Conservation (phyloP, 2,329 filamentous ascomycete genomes). For the Colletotrichum sansevieriae region DNA sequence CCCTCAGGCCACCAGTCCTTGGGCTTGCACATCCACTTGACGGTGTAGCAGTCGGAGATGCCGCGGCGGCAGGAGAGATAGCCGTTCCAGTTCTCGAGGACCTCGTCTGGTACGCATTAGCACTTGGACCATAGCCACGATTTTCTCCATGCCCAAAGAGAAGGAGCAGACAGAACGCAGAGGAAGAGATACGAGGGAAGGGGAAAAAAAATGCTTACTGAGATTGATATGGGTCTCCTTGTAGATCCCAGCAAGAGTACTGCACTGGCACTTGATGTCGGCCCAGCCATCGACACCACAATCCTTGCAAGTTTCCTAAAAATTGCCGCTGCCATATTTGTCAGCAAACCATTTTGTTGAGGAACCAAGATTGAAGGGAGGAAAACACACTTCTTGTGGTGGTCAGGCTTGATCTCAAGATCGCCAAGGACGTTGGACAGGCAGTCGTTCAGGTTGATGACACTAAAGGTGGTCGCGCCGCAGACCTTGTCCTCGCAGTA, state of each 20-base stretch:
- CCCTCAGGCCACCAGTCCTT: conserved; percentile 33
- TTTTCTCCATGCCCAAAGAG: too few species aligned
- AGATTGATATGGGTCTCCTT: conserved; percentile 27
- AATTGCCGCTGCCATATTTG: not conserved
- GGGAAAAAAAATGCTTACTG: not conserved
- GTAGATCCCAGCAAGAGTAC: conserved; percentile 3
- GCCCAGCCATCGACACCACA: conserved; percentile 10
- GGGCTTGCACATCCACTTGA: conserved; percentile 24
- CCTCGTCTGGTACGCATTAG: not conserved
- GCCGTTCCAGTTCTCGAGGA: conserved; percentile 35
- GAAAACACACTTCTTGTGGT: not conserved
- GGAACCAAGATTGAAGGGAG: too few species aligned
- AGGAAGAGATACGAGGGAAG: too few species aligned
- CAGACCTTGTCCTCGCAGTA: conserved; percentile 37
- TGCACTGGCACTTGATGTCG: conserved; percentile 26
- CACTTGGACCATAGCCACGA: too few species aligned
- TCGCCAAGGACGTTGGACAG: conserved; percentile 19
- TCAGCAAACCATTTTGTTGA: not conserved
- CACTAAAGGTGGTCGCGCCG: conserved; percentile 9
- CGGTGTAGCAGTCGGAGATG: conserved; percentile 26
- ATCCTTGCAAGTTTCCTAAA: conserved; percentile 28
- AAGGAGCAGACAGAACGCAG: too few species aligned
- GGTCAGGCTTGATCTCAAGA: conserved; percentile 1
- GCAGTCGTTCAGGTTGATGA: conserved; percentile 37
- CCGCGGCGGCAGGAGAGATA: conserved; percentile 27